Conservation (phyloP, 352 stramenopile species). For the Phytophthora vignae region DNA sequence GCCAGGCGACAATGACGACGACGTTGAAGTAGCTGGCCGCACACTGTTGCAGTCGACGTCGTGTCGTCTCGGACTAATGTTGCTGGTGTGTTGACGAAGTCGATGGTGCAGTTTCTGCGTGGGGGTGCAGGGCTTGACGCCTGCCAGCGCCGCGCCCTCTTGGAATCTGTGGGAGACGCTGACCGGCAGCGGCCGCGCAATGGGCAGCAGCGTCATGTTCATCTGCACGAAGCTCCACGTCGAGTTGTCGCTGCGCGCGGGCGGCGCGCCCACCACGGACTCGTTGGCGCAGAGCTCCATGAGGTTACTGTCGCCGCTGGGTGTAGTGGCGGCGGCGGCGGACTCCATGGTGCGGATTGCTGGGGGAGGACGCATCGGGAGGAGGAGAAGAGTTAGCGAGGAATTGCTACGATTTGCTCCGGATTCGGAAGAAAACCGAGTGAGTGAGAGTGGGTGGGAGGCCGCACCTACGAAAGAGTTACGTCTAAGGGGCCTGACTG, state of each 20-base stretch:
- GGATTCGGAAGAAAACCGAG: slow-evolving; percentile 29
- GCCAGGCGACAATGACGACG: not conserved
- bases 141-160: slow-evolving; percentile 41
- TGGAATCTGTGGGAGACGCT: slow-evolving; percentile 51
- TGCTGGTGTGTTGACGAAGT: slow-evolving; percentile 53
- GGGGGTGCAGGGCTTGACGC: slow-evolving; percentile 68
- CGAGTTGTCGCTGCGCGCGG: slow-evolving; percentile 17
- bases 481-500: not conserved
- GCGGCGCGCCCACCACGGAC: slow-evolving; percentile 10
- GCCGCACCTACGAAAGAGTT: not conserved
- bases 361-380: slow-evolving; percentile 4
- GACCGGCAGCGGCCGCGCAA: slow-evolving; percentile 72
- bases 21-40: slow-evolving; percentile 21
- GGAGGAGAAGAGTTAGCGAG: not conserved
- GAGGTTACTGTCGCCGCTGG: slow-evolving; percentile 11
- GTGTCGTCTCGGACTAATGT: slow-evolving; percentile 77
- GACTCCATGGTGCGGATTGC: slow-evolving; percentile 21
- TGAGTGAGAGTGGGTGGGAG: not conserved
- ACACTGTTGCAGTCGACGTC: slow-evolving; percentile 37
- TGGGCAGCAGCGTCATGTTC: slow-evolving; percentile 86
- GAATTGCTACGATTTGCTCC: not conserved
- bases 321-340: not conserved
- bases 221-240: slow-evolving; percentile 89
- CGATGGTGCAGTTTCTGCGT: slow-evolving; percentile 70
- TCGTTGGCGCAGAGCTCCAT: slow-evolving; percentile 33